These are phyloP conservation scores for Curvularia verruculosa DNA, from an alignment of 2,329 filamentous ascomycete species.

Conservation along the genomic window DNA sequence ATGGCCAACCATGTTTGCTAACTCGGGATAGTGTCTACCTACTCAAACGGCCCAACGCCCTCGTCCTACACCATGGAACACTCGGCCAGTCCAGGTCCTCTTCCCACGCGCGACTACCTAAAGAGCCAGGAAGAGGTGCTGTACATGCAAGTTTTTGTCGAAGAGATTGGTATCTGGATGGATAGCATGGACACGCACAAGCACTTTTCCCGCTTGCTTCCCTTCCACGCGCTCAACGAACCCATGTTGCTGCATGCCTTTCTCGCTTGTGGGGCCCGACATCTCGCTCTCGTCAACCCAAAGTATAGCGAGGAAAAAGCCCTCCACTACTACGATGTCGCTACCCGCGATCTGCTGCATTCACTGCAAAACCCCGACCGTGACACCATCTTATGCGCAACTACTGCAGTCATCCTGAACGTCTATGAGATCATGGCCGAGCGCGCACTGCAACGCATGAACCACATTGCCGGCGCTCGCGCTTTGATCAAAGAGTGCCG, in stretches of 20 bases:
- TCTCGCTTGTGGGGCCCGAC: constrained; percentile 84
- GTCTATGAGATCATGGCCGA: constrained; percentile 94
- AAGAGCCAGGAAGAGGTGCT: constrained; percentile 77
- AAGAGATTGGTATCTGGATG: constrained; percentile 93
- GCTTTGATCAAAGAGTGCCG: constrained; percentile 87
- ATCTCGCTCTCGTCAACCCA: constrained; percentile 73
- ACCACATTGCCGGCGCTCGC: constrained; percentile 83
- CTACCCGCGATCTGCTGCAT: constrained; percentile 76
- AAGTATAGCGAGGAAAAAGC: constrained; percentile 78
- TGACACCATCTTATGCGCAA: constrained; percentile 82
- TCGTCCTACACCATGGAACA: constrained; percentile 35
- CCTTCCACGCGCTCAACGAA: constrained; percentile 79
- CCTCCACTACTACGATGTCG: constrained; percentile 81
- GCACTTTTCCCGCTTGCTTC: constrained; percentile 84
- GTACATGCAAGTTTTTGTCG: constrained; percentile 92
- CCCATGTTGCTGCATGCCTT: constrained; percentile 90
- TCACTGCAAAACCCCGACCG: constrained; percentile 83
- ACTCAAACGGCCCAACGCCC: constrained; percentile 33
- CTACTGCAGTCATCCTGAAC: constrained; percentile 85
- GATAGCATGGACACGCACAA: constrained; percentile 85
- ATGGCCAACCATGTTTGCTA: constrained; percentile 6
- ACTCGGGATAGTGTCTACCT: constrained; percentile 29
- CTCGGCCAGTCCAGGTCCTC: constrained; percentile 28
- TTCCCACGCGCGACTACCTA: constrained; percentile 65
- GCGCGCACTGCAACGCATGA: constrained; percentile 78